Evolutionary conservation across 164 flowering plant species (phyloP).

Genomic region (Sedum album): DNA sequence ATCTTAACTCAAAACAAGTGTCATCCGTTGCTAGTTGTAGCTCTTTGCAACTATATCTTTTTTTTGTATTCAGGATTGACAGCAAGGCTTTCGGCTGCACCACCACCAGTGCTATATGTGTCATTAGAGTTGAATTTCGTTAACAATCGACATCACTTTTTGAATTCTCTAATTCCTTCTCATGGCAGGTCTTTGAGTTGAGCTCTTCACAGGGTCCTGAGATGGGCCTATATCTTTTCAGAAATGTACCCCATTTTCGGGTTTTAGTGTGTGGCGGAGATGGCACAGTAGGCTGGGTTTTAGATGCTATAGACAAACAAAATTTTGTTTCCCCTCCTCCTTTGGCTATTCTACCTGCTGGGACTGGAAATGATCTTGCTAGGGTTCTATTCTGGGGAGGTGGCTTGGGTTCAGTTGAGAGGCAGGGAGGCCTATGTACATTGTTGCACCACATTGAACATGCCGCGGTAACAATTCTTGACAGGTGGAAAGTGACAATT

Average conservation of each 20-base stretch:
- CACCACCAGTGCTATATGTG: background rate
- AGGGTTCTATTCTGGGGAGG: slow-evolving; percentile 96
- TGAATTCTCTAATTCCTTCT: background rate
- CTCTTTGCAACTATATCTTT: background rate
- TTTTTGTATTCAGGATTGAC: background rate
- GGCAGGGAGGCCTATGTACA: slow-evolving; percentile 90
- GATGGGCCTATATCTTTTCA: slow-evolving; percentile 73
- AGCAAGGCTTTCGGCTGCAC: background rate
- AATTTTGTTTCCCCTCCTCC: slow-evolving; percentile 98
- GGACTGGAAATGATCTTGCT: slow-evolving; percentile 98
- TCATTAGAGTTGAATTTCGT: too few species aligned
- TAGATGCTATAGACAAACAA: slow-evolving; percentile 89
- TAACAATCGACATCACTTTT: background rate
- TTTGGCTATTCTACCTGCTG: slow-evolving; percentile 97
- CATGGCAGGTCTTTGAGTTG: slow-evolving; percentile 70
- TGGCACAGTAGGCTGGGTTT: slow-evolving; percentile 98
- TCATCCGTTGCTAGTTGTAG: background rate
- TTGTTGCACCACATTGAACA: slow-evolving; percentile 78
- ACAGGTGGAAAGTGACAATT: slow-evolving; percentile 82
- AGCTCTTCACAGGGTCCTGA: slow-evolving; percentile 89
- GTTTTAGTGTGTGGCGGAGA: slow-evolving; percentile 98
- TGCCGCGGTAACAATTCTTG: slow-evolving; percentile 97
- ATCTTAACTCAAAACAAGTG: background rate
- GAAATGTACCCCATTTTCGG: slow-evolving; percentile 87
- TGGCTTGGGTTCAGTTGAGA: slow-evolving; percentile 91